phyloP scores from a whole-genome alignment of 2,329 filamentous ascomycete species.

The Aspergillus puulaauensis region DNA sequence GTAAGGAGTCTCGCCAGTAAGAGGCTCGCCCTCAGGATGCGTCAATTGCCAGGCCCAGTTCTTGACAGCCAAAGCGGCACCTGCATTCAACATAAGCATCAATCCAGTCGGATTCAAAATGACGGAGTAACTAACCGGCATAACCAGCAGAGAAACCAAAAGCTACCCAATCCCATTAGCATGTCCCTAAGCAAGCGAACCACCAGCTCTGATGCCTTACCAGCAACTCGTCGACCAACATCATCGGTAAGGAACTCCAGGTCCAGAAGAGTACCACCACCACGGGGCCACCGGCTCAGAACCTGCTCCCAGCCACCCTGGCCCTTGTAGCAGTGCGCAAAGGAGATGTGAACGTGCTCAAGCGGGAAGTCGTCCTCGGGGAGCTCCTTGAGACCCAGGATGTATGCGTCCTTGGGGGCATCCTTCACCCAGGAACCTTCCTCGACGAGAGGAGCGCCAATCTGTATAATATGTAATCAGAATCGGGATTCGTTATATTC shows the following conservation, averaged over 20 bases:
- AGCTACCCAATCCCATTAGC: constrained; percentile 25
- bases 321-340: constrained; percentile 73
- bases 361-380: constrained; percentile 69
- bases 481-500: not conserved
- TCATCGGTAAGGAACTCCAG: constrained; percentile 82
- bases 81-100: constrained; percentile 28
- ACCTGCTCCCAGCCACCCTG: constrained; percentile 78
- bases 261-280: constrained; percentile 76
- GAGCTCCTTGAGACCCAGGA: constrained; percentile 76
- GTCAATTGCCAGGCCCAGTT: constrained; percentile 81
- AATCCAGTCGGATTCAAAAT: not conserved
- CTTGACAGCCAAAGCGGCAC: constrained; percentile 71
- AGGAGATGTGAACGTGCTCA: constrained; percentile 70
- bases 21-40: constrained; percentile 63
- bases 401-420: constrained; percentile 66
- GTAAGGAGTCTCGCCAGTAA: constrained; percentile 59
- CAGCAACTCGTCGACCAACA: constrained; percentile 58
- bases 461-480: constrained; percentile 32
- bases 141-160: constrained; percentile 71
- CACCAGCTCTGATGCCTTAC: constrained; percentile 19
- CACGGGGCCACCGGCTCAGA: constrained; percentile 74
- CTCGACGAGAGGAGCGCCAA: constrained; percentile 65
- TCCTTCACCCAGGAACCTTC: constrained; percentile 65
- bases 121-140: constrained; percentile 44
- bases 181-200: not conserved